Evolutionary conservation across 345 rosid species (phyloP).

Genomic region (Pistacia integerrima): DNA sequence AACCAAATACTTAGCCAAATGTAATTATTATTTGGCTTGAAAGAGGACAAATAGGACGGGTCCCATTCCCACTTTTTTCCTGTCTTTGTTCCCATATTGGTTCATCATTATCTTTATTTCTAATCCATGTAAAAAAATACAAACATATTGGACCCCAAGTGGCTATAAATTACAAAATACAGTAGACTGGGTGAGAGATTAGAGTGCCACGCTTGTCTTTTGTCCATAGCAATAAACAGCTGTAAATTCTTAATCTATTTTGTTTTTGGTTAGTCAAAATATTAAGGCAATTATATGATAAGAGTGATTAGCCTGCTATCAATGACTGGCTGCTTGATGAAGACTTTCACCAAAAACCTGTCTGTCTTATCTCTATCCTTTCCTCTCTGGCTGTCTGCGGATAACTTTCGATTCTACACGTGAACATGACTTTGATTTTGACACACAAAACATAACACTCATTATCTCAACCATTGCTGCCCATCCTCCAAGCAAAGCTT

Average conservation of each 20-base stretch:
- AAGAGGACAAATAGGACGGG: neutral
- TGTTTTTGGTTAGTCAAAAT: neutral
- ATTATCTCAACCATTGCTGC: neutral
- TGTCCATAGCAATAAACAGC: neutral
- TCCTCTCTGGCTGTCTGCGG: conserved; percentile 3
- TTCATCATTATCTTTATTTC: conserved; percentile 31
- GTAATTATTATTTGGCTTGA: conserved; percentile 16
- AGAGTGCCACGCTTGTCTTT: conserved; percentile 13
- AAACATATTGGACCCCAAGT: conserved; percentile 15
- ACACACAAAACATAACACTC: neutral
- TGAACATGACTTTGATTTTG: conserved; percentile 16
- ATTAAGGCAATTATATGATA: neutral
- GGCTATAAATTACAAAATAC: neutral
- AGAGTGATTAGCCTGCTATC: neutral
- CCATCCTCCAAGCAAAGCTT: conserved; percentile 7
- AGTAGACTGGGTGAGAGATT: conserved; percentile 9
- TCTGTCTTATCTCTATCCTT: conserved; percentile 18
- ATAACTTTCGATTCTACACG: conserved; percentile 16
- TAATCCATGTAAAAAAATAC: conserved; percentile 8
- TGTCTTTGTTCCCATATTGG: neutral
- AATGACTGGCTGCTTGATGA: conserved; percentile 7
- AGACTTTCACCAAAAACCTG: conserved; percentile 24
- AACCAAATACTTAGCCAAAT: neutral
- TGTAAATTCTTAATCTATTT: neutral
- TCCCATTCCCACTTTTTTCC: conserved; percentile 9